Conservation (phyloP, 2,329 filamentous ascomycete species). For the Neopestalotiopsis sp. region DNA sequence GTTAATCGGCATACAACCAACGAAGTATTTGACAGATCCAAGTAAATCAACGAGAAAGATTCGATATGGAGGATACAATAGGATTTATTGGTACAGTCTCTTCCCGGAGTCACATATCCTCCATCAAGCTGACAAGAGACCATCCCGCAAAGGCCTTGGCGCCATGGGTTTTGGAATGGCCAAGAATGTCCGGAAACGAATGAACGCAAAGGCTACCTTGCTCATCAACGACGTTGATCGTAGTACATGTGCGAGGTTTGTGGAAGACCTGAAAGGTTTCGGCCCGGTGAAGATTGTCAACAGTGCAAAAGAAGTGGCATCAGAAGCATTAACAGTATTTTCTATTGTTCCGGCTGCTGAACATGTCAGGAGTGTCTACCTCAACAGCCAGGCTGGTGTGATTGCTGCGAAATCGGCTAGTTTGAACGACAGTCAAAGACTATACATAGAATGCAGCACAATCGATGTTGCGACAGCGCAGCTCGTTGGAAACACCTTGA, state of each 20-base stretch:
- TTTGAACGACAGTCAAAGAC: neutral
- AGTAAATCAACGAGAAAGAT: neutral
- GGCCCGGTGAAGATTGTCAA: neutral
- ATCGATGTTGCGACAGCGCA: neutral
- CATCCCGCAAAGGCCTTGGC: neutral
- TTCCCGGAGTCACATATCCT: neutral
- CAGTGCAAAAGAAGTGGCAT: neutral
- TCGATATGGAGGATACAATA: neutral
- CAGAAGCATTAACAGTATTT: neutral
- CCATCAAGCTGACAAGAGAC: neutral
- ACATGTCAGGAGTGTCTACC: conserved; percentile 6
- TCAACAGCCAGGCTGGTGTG: neutral
- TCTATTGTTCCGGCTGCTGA: neutral
- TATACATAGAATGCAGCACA: conserved; percentile 5
- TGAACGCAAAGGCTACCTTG: neutral
- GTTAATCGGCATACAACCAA: neutral
- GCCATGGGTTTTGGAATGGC: conserved; percentile 7
- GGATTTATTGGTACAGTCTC: conserved; percentile 3
- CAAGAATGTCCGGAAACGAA: neutral
- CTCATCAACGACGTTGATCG: neutral
- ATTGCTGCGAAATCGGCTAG: neutral
- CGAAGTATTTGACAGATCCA: neutral
- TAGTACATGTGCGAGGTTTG: neutral
- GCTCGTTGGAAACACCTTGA: neutral
- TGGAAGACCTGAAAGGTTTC: no score